Evolutionary conservation across 352 stramenopile species (phyloP), one percentile per base, ranked within the genome.

Genomic region (Globisporangium mamillatum): DNA sequence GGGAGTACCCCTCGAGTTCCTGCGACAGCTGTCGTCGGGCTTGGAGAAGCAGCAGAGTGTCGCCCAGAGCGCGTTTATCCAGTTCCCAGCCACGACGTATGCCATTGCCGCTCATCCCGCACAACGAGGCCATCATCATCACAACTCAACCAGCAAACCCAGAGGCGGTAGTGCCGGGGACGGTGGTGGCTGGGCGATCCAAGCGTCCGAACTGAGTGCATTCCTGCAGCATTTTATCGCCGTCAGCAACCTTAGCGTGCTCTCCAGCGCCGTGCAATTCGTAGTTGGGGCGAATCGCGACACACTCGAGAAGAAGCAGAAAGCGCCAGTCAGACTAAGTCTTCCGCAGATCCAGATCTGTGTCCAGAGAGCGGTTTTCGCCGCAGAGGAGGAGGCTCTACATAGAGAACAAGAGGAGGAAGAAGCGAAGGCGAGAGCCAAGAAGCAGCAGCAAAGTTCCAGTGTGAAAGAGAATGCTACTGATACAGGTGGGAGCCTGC

Each of bases 261-360:
- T 75, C 6, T 71, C 75, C 0, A 82, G 75, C 57, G 65, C 69
- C 0, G 64, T 83, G n/a, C 16, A 24, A 7, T 80, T 73, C 54
- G 69, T 83, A 25, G 54, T 68, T 22, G 55, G 52, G 4, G 48
- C 60, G 27, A 82, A 74, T 58, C 46, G 24, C 0, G 58, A 74
- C 9, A 29, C 46, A 24, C 24, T 79, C 14, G 67, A 70, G 20
- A 75, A 70, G 48, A 79, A 74, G 20, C 44, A 50, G 34, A 73
- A 76, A 22, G 25, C 57, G 3, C 50, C 64, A 8, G 22, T 20
- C 3, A 61, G 29, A 7, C 63, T 81, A 2, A 55, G 70, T 1
- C 56, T 79, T n/a, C 25, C 63, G 14, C 72, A 82, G 48, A 46
- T 84, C 3, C 71, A 75, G 46, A 59, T 70, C 16, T 75, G 68